phyloP scores from a whole-genome alignment of 2,329 filamentous ascomycete genomes.

The Paecilomyces dactylethromorphus region DNA sequence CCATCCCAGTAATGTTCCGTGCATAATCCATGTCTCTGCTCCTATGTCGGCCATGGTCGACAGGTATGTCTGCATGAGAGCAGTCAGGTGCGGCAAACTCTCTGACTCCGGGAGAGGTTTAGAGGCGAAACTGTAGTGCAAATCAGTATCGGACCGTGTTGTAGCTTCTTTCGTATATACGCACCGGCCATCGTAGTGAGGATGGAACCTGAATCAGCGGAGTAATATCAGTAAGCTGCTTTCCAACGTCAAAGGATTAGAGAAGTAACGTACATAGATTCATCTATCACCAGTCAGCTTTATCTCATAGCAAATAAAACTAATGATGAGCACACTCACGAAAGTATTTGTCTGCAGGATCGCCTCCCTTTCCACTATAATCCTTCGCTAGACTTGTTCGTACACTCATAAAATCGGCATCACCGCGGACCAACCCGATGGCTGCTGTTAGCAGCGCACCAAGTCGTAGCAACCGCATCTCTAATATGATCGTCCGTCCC shows the following conservation, averaged over 20 bases:
- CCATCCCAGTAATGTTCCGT: constrained; percentile 55
- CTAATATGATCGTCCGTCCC: neutral
- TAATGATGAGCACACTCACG: constrained; percentile 25
- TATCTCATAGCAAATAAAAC: constrained; percentile 4
- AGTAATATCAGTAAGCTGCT: neutral
- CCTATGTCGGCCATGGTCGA: constrained; percentile 51
- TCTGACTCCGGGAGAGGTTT: constrained; percentile 40
- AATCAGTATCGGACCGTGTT: constrained; percentile 7
- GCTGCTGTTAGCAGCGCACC: constrained; percentile 3
- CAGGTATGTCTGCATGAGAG: constrained; percentile 51
- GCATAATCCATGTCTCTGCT: constrained; percentile 58
- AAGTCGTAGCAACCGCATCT: neutral
- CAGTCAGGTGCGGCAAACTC: constrained; percentile 42
- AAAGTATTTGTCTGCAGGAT: constrained; percentile 45
- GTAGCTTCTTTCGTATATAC: neutral
- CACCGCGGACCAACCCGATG: constrained; percentile 15
- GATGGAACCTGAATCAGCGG: constrained; percentile 38
- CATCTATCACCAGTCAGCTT: constrained; percentile 24
- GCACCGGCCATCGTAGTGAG: constrained; percentile 50
- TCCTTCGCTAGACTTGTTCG: constrained; percentile 32
- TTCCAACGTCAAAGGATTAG: neutral
- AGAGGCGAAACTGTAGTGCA: constrained; percentile 40
- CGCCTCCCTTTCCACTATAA: constrained; percentile 31
- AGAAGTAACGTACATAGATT: constrained; percentile 33
- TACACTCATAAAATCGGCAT: constrained; percentile 40